Base-by-base conservation (phyloP, 257 asterid genomes). In the Ilex asprella region DNA sequence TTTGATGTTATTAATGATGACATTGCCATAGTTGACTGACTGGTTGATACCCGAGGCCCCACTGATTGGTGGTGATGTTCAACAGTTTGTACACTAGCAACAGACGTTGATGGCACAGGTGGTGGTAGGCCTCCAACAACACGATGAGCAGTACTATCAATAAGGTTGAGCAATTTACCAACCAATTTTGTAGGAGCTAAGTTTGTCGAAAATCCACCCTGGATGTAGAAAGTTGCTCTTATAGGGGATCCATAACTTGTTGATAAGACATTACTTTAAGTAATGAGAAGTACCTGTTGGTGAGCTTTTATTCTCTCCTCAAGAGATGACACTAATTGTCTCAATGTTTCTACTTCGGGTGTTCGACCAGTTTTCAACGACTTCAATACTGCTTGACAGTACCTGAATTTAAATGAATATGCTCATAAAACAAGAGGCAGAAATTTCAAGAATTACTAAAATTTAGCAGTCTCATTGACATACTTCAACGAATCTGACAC, bases 11-110 rank as follows among this genome's bases (percentile, higher is more conserved):
- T 78, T 69, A 93, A 79, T 39, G 97, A 89, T 11, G 97, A 89
- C 89, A 92, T 92, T 62, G 95, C 94, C 94, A 87, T 73, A 56
- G 99, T 87, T 30, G 99, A 89, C 69, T 93, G 97, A 72, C 99
- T 93, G 69, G 83, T 60, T 12, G 91, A 82, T 73, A 89, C 95
- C 70, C 95, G 79, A 29, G 88, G 83, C 50, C 79, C 85, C 60
- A 50, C 31, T 65, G 79, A 50, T 62, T 84, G 95, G 57, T 82
- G 80, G 77, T 66, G 62, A 56, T 76, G 74, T 63, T 85, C 89
- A 39, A 31, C 67, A 39, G 78, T 82, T 47, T 79, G 91, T 6
- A 54, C 56, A 78, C 65, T 52, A 47, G 82, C 83, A 41, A 73
- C 83, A 2, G 76, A 16, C 21, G 81, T 35, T 56, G 95, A 67